These are phyloP conservation scores for Xerocomus brunneocitrinus DNA, from an alignment of 768 basidiomycete genomes.

Conservation along the genomic window DNA sequence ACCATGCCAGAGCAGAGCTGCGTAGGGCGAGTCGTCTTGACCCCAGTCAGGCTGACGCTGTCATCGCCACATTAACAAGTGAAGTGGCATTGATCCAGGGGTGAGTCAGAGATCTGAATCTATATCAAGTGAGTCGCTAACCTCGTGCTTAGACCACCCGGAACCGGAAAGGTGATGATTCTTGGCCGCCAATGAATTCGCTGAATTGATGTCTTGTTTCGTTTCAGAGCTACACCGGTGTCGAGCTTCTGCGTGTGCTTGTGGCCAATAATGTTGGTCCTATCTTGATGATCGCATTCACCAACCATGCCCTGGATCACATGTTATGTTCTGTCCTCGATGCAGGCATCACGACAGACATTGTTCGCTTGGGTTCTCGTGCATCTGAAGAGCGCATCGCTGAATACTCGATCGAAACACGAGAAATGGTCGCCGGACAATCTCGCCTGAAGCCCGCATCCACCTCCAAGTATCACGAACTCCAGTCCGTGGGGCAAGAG, in stretches of 20 bases:
- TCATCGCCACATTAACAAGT: conserved; percentile 54
- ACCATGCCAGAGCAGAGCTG: conserved; percentile 44
- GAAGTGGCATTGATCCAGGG: conserved; percentile 72
- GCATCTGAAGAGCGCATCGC: conserved; percentile 57
- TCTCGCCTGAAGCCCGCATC: conserved; percentile 39
- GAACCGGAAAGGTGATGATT: conserved; percentile 62
- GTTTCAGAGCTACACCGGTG: conserved; percentile 57
- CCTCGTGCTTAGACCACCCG: conserved; percentile 52
- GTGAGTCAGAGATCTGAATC: conserved; percentile 31
- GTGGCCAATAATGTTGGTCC: conserved; percentile 47
- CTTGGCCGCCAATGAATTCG: neutral
- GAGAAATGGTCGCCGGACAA: conserved; percentile 44
- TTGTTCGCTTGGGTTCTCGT: conserved; percentile 68
- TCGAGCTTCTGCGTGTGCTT: conserved; percentile 67
- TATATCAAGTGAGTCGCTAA: neutral
- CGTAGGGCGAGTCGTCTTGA: conserved; percentile 52
- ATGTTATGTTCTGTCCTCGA: conserved; percentile 64
- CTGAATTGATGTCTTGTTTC: neutral
- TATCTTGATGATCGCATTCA: conserved; percentile 60
- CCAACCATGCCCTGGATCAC: conserved; percentile 78
- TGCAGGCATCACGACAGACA: conserved; percentile 53
- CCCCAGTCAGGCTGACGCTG: conserved; percentile 64
- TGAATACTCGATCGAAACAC: conserved; percentile 53
- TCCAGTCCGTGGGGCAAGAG: conserved; percentile 44
- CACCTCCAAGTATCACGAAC: conserved; percentile 29